Evolutionary conservation across 2,329 filamentous ascomycete species (phyloP).

Genomic region (Trichoderma semiorbis): DNA sequence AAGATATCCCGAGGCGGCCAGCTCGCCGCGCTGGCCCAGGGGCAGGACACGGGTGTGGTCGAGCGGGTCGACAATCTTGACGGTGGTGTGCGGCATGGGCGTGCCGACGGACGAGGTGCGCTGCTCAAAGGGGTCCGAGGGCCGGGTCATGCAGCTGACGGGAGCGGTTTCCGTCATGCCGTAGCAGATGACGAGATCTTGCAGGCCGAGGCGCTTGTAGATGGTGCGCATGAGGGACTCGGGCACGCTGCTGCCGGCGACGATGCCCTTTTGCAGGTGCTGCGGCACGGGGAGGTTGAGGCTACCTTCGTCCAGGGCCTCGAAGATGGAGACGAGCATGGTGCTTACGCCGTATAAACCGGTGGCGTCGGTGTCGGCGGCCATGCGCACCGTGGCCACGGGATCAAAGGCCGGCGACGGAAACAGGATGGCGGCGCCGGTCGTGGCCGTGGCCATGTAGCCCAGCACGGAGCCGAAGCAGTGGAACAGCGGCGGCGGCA

Average conservation of each 20-base stretch:
- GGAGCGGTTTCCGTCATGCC: constrained; percentile 91
- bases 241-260: constrained; percentile 82
- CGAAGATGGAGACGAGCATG: constrained; percentile 88
- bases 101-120: constrained; percentile 73
- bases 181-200: constrained; percentile 88
- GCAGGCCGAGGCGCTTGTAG: constrained; percentile 69
- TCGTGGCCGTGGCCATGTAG: constrained; percentile 91
- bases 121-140: constrained; percentile 68
- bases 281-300: constrained; percentile 20
- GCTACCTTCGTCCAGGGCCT: constrained; percentile 57
- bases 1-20: constrained; percentile 79
- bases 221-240: constrained; percentile 75
- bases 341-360: constrained; percentile 86
- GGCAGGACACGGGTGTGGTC: constrained; percentile 59
- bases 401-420: constrained; percentile 86
- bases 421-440: constrained; percentile 76
- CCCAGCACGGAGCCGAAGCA: constrained; percentile 91
- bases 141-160: constrained; percentile 77
- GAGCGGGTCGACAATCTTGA: constrained; percentile 70
- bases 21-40: constrained; percentile 68
- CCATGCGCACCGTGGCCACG: constrained; percentile 60
- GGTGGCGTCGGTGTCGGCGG: constrained; percentile 51
- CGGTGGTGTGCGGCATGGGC: constrained; percentile 75
- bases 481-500: constrained; percentile 80
- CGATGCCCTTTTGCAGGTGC: constrained; percentile 79